A percentile compares a stretch with the other conserved stretches of the same genome.
phyloP scores from a whole-genome alignment of 805 yeast genomes.

The Yarrowia phangngaensis region DNA sequence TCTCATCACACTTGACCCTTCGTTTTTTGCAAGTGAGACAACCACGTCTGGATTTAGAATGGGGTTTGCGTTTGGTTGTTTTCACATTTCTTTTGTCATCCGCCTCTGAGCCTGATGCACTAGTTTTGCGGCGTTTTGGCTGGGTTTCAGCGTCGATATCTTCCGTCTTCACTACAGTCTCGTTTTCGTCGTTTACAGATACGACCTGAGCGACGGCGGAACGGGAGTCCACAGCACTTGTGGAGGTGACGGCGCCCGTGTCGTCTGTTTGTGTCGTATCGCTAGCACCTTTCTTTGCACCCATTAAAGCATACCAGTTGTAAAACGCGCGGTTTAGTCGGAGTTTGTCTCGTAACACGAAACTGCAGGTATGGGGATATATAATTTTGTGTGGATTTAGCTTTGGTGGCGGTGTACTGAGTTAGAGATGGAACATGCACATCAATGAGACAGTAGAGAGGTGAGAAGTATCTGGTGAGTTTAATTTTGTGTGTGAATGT shows the following conservation, averaged over 20 bases:
- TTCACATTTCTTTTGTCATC: slow-evolving; percentile 9
- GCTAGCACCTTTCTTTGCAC: too few relatives aligned
- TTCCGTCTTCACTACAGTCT: slow-evolving; percentile 13
- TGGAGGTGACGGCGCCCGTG: background rate
- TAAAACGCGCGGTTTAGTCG: too few relatives aligned
- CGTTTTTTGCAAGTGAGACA: slow-evolving; percentile 86
- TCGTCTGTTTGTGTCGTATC: too few relatives aligned
- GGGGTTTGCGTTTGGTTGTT: slow-evolving; percentile 69
- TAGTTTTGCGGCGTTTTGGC: slow-evolving; percentile 7
- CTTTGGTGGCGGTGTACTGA: too few relatives aligned
- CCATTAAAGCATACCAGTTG: too few relatives aligned
- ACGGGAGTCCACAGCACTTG: slow-evolving; percentile 1
- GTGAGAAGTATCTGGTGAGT: too few relatives aligned
- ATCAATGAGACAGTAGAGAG: too few relatives aligned
- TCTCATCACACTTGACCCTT: slow-evolving; percentile 90
- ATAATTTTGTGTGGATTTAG: too few relatives aligned
- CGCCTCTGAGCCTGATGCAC: slow-evolving; percentile 14
- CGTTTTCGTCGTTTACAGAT: slow-evolving; percentile 23
- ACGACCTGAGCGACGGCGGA: slow-evolving; percentile 14
- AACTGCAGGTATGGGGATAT: too few relatives aligned
- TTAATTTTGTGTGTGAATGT: too few relatives aligned
- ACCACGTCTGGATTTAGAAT: slow-evolving; percentile 82
- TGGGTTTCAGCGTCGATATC: background rate
- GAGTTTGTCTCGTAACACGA: too few relatives aligned
- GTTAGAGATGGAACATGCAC: too few relatives aligned